A percentile compares a stretch with the other conserved stretches of the same genome.
phyloP scores from a whole-genome alignment of 2,329 filamentous ascomycete genomes.

The Cercospora zeae-maydis region DNA sequence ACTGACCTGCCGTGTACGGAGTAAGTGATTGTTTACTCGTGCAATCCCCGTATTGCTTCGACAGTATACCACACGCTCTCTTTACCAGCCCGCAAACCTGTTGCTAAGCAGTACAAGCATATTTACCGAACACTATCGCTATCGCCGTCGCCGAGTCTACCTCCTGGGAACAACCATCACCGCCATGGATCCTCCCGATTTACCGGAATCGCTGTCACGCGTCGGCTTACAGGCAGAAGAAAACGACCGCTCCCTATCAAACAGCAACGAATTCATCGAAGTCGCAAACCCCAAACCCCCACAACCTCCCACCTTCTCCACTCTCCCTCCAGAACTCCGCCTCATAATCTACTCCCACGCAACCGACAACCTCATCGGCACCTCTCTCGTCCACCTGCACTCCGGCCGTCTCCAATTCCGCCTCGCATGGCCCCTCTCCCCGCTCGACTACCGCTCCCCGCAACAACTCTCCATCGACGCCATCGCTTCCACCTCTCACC shows the following conservation, averaged over 20 bases:
- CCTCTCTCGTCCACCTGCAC: constrained; percentile 2
- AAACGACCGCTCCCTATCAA: not conserved
- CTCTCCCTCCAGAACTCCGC: constrained; percentile 17
- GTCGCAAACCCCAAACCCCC: not conserved
- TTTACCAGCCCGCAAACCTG: not conserved
- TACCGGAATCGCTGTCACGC: not conserved
- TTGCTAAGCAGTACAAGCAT: not conserved
- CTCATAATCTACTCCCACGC: constrained; percentile 17
- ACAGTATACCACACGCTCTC: not conserved
- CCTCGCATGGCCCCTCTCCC: constrained; percentile 12
- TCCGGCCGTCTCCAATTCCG: constrained; percentile 11
- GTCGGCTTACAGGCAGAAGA: not conserved
- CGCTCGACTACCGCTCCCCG: constrained; percentile 7
- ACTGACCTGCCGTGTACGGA: not conserved
- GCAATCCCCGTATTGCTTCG: not conserved
- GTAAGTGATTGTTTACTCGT: not conserved
- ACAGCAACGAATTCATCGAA: not conserved
- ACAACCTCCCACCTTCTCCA: not conserved
- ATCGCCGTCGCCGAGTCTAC: not conserved
- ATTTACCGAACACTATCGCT: not conserved
- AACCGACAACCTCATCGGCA: constrained; percentile 3
- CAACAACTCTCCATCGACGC: constrained; percentile 18
- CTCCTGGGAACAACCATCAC: not conserved
- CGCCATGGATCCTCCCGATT: not conserved
- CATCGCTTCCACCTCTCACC: constrained; percentile 5